phyloP scores from a whole-genome alignment of 192 early-diverging fungal species.

The Chytriomyces sp. region DNA sequence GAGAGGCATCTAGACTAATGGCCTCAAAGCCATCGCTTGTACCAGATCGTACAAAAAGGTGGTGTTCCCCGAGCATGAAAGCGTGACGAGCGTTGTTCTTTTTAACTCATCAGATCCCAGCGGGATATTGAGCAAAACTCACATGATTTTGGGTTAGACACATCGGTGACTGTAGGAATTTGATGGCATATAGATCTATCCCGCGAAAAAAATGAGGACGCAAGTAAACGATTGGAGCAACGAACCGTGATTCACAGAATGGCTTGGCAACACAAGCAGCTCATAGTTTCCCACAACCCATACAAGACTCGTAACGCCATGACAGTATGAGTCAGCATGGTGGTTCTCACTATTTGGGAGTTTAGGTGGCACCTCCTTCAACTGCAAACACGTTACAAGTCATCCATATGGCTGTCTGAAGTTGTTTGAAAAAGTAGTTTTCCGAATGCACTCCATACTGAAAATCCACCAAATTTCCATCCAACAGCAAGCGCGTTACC shows the following conservation, averaged over 20 bases:
- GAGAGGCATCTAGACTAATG: conserved; percentile 67
- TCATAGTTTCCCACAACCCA: conserved; percentile 73
- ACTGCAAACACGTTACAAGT: conserved; percentile 2
- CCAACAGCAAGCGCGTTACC: conserved; percentile 74
- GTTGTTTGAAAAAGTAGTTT: conserved; percentile 59
- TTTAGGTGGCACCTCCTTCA: neutral
- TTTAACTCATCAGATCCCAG: conserved; percentile 3
- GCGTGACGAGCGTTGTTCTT: conserved; percentile 60
- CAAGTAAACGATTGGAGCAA: neutral
- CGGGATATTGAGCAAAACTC: neutral
- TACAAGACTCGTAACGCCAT: conserved; percentile 6
- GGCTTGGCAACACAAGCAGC: conserved; percentile 63
- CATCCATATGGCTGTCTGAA: conserved; percentile 46
- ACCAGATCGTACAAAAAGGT: conserved; percentile 67
- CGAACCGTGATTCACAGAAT: conserved; percentile 33
- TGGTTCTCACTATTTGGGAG: neutral
- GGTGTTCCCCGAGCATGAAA: conserved; percentile 69
- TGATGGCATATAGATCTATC: conserved; percentile 54
- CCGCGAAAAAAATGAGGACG: neutral
- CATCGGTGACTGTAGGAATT: conserved; percentile 61
- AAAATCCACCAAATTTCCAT: conserved; percentile 64
- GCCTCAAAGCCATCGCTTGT: conserved; percentile 64
- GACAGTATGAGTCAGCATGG: conserved; percentile 4
- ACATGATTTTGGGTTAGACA: neutral
- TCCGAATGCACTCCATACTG: conserved; percentile 82